Evolutionary conservation across 164 flowering plant genomes (phyloP), one percentile per base, ranked within the genome.

Genomic region (Warburgia ugandensis): DNA sequence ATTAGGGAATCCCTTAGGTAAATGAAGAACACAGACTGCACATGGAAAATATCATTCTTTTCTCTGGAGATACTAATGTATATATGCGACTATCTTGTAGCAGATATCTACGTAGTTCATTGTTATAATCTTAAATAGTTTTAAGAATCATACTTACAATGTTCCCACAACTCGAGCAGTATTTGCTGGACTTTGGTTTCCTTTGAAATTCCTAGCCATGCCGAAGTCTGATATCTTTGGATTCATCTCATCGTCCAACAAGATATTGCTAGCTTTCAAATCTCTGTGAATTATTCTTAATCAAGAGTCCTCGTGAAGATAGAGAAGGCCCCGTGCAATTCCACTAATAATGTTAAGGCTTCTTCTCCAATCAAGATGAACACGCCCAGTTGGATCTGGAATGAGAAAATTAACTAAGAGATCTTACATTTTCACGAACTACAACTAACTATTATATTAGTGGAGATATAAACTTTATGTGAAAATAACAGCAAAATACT

Each of bases 301-400:
- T 11, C 71, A 56, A 14, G 82, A 81, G 35, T 78, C 87, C 20
- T 71, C 77, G 28, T 81, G 87, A 35, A 81, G 74, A 46, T 78
- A 81, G 10, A 74, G 63, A 39, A 81, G 29, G 5, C 84, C 84
- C 32, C 75, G 62, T 10, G 78, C 74, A 21, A 78, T 66, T 6
- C 84, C 84, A 14, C 7, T 29, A 1, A 68, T 64, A 3, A 65
- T 65, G 12, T 50, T 57, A 25, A 43, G 48, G 6, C 73, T 60
- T 6, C 25, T 58, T 13, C 13, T 16, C 67, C 73, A 69, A 41
- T 58, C 52, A n/a, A 65, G 13, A 17, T 20, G 43, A 1, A 2
- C 26, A 0, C 41, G 49, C 21, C 12, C 46, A 12, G 1, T 13
- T 5, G 21, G 35, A 41, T 47, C 49, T 40, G 52, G 16, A 14